phyloP scores from a whole-genome alignment of 2,329 filamentous ascomycete genomes.

The Ophiostoma ips region DNA sequence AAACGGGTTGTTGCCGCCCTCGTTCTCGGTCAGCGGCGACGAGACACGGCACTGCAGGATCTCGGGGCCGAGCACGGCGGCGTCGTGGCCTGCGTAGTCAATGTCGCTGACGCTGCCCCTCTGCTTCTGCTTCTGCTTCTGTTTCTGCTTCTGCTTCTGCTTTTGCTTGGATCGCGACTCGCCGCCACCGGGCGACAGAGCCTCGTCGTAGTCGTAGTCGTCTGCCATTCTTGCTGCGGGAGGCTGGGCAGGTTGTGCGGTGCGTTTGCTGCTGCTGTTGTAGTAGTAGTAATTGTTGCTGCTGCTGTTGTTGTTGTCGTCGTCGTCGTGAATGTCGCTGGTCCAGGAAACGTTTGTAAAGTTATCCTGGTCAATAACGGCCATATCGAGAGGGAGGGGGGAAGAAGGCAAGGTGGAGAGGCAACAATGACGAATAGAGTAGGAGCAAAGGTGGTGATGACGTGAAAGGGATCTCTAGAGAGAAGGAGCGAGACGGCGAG shows the following conservation, averaged over 20 bases:
- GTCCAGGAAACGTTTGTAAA: conserved; percentile 75
- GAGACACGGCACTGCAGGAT: conserved; percentile 72
- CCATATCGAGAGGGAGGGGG: conserved; percentile 19
- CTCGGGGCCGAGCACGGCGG: conserved; percentile 54
- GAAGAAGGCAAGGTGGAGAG: background rate
- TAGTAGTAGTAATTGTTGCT: conserved; percentile 24
- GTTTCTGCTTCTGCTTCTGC: conserved; percentile 23
- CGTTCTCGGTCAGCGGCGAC: conserved; percentile 82
- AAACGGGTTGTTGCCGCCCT: conserved; percentile 92
- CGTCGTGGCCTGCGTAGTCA: conserved; percentile 36
- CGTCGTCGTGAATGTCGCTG: conserved; percentile 39
- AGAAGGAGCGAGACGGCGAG: background rate
- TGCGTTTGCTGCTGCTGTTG: conserved; percentile 17
- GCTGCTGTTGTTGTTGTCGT: conserved; percentile 22
- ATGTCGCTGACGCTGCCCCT: conserved; percentile 36
- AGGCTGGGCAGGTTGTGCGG: conserved; percentile 25
- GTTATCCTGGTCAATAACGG: conserved; percentile 47
- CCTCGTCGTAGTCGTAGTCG: conserved; percentile 6
- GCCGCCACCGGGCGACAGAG: conserved; percentile 6
- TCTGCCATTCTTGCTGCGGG: conserved; percentile 4
- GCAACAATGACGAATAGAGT: background rate
- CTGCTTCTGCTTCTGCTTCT: conserved; percentile 24
- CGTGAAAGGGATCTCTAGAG: too few relatives aligned
- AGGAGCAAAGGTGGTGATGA: background rate
- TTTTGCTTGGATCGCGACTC: conserved; percentile 15